Base-by-base conservation (phyloP, 75 land plant species). In the Picea glauca region DNA sequence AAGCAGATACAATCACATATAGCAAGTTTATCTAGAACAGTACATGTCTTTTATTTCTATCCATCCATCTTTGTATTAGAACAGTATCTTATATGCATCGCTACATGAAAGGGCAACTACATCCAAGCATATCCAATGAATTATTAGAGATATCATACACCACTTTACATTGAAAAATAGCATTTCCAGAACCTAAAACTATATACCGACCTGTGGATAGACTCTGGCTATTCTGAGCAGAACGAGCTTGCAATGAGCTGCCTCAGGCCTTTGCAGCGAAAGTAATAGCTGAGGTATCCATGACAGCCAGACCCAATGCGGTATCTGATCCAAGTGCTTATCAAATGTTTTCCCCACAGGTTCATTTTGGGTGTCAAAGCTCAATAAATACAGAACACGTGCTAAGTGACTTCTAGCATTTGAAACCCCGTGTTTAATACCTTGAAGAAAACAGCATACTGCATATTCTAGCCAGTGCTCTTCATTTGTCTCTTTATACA, bases 401-500 rank as follows among this genome's bases (percentile, higher is more conserved):
- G 95, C 99, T 54, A 96, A 79, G 84, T 94, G 92, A 80, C 92
- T 96, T 78, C 99, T 89, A 74, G 98, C 93, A 79, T 91, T 92
- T 43, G 97, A 83, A 70, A 91, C 84, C 56, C 98, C 99, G 86
- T 85, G 91, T 82, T 91, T 96, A 67, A 96, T 94, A n/a, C 95
- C 99, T 83, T 94, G 94, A 88, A 94, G 87, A 79, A 92, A 91
- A 83, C 98, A 96, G 79, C 90, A 90, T 38, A 94, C 95, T 38
- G 98, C 90, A 86, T 96, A 94, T 84, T 96, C 99, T 30, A 96
- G 84, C 97, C 95, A 96, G n/a, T 88, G 65, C 64, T 96, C 99
- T 17, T 96, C 99, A 50, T 81, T 82, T 62, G 90, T 89, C 58
- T 96, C 93, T 75, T 87, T 90, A 80, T 91, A 94, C 18, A 91